Base-by-base conservation (phyloP, 192 early-diverging fungal genomes). In the Glomus cerebriforme region DNA sequence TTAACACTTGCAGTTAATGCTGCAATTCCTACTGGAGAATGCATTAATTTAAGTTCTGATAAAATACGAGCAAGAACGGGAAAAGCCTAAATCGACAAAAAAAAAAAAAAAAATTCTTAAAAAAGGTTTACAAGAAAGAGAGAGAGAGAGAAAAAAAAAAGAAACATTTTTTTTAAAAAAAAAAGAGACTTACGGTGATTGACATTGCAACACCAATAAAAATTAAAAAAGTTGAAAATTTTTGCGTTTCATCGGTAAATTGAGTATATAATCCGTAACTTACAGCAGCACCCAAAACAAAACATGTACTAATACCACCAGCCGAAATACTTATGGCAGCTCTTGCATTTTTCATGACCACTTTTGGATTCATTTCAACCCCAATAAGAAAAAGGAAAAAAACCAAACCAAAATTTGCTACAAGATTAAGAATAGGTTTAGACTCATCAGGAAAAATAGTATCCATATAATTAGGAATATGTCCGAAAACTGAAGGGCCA, bases 41-140 rank as follows among this genome's bases (percentile, higher is more conserved):
- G 85, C 37, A 97, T 83, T 39, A 99, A 81, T 79, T 96, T 95
- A 45, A 91, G 87, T 83, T 97, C 96, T 0, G 94, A 92, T 72
- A 99, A 82, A 67, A 99, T 97, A 78, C 97, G 96, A 0, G 95
- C 97, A 35, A 99, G 88, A 1, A 99, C 97, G 0, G 97, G 97
- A 77, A 97, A 99, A 1, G 96, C 96, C 84, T 86, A 63, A 2
- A n/a, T n/a, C n/a, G n/a, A n/a, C n/a, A n/a, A 29, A 58, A 13
- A 69, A 43, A 49, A 24, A 79, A 59, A 32, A 26, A 75, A 31
- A 24, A 8, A 37, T 17, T 43, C 69, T 0, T 26, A n/a, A 68
- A 63, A 3, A 22, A 2, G 19, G 27, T 0, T n/a, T n/a, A n/a
- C n/a, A 63, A 10, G 29, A 31, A 32, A 27, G 19, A 69, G 10